Base-by-base conservation (phyloP, 2,329 filamentous ascomycete species). In the Huntiella abstrusa region DNA sequence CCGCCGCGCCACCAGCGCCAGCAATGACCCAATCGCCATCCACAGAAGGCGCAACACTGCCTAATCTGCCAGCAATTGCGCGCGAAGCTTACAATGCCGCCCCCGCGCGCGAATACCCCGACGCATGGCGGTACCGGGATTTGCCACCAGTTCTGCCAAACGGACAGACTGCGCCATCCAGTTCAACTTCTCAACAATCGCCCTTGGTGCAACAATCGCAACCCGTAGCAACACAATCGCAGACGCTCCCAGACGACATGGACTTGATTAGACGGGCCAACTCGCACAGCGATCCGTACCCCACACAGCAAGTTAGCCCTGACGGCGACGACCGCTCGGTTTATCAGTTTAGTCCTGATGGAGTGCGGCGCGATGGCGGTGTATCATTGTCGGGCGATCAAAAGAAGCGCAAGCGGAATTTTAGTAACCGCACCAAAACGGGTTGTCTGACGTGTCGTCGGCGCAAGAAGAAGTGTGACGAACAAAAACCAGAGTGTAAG, bases 401-500 rank as follows among this genome's bases (percentile, higher is more conserved):
- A 3, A 81, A 81, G 60, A 81, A 80, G 60, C 65, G 79, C 42
- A 83, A 83, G 61, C 70, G 80, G 35, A 83, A 84, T 57, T 96
- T 95, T 57, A 93, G 85, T 64, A 94, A 95, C 61, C 74, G 88
- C 49, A 95, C 88, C 15, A 96, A 96, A 64, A 95, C 87, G 7
- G 86, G 87, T 32, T 96, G 88, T 60, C 76, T 93, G 62, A 96
- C 88, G 4, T 96, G 88, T 60, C 73, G 88, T 50, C 75, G 76
- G 58, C 74, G 88, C 49, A 96, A 96, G 71, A 96, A 96, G 75
- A 96, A 96, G 64, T 96, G 91, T 58, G 88, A 96, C 58, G 91
- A 96, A 65, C 74, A 73, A 46, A 92, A 93, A 60, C 91, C 91
- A 19, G 77, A 85, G 61, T 96, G 91, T 92, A 69, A 49, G 48